Conservation (phyloP, 129 eudicot species). For the Artemisia annua region DNA sequence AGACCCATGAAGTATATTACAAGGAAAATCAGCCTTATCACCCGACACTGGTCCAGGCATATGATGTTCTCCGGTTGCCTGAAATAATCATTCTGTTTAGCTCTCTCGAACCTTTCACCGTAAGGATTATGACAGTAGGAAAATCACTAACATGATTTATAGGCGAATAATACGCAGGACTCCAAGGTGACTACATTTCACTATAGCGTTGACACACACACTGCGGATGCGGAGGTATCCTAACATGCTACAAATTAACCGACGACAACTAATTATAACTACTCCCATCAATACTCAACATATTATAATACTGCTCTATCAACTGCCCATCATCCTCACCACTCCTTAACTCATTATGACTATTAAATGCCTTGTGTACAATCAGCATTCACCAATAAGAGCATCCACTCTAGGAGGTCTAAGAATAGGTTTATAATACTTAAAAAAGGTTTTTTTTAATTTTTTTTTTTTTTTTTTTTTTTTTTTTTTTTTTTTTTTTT, state of each 20-base stretch:
- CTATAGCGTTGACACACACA: constrained; percentile 42
- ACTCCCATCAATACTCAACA: constrained; percentile 61
- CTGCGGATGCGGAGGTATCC: constrained; percentile 57
- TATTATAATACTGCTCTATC: constrained; percentile 67
- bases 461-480: no score
- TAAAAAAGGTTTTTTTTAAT: no score
- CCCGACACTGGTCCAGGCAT: constrained; percentile 36
- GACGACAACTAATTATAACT: constrained; percentile 57
- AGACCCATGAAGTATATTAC: constrained; percentile 62
- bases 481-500: no score
- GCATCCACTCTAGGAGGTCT: no score
- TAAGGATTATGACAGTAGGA: constrained; percentile 44
- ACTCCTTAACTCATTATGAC: no score
- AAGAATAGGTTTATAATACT: no score
- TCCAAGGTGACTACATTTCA: constrained; percentile 83
- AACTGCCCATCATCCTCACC: constrained; percentile 44
- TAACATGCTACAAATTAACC: constrained; percentile 59
- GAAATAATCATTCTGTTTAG: constrained; percentile 41
- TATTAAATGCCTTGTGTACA: no score
- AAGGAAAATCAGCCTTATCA: constrained; percentile 74
- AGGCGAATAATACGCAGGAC: constrained; percentile 75
- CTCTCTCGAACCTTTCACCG: constrained; percentile 43
- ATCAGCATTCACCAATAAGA: no score
- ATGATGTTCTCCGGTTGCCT: constrained; percentile 50
- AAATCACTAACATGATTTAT: constrained; percentile 54